Base-by-base conservation (phyloP, 2,329 filamentous ascomycete genomes). In the Hortaea werneckii region DNA sequence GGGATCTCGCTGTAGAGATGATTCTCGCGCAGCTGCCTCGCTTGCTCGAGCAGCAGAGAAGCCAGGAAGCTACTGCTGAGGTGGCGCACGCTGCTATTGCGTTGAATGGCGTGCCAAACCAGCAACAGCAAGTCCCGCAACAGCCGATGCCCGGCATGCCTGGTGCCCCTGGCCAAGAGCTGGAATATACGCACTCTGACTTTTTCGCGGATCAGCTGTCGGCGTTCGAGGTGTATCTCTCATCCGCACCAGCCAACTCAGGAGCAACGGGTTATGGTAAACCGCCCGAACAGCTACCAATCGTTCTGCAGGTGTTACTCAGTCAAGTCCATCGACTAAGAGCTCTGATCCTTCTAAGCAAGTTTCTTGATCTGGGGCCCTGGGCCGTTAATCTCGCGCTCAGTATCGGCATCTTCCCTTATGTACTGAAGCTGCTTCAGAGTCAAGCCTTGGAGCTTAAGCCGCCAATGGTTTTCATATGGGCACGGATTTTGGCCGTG, bases 381-480 rank as follows among this genome's bases (percentile, higher is more conserved):
- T 98, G 92, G 92, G 94, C 92, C 29, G 92, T 98, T n/a, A 92
- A 96, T 64, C 79, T 98, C 37, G 92, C 92, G 11, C 75, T 98
- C 11, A 95, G 89, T 65, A 98, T 98, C 50, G 92, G 92, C 26
- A 98, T 98, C 51, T 98, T 98, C 65, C 92, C 92, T 0, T 98
- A 98, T 61, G 92, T 98, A n/a, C 72, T 98, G 30, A 98, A 98
- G 67, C 74, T 98, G 27, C 72, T 98, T 12, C 92, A 98, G 64
- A 96, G 92, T 4, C 90, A 94, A 40, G 92, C 92, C 0, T 79
- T 87, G 40, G 92, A 98, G 65, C 70, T 98, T 50, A 96, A 96
- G 61, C 90, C 92, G 0, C 89, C 96, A 49, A 96, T 98, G 92
- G 89, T 98, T 5, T 98, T 96, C 65, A 98, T 98, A 52, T 98